Conservation (phyloP, 768 basidiomycete genomes). For the Tylopilus felleus region DNA sequence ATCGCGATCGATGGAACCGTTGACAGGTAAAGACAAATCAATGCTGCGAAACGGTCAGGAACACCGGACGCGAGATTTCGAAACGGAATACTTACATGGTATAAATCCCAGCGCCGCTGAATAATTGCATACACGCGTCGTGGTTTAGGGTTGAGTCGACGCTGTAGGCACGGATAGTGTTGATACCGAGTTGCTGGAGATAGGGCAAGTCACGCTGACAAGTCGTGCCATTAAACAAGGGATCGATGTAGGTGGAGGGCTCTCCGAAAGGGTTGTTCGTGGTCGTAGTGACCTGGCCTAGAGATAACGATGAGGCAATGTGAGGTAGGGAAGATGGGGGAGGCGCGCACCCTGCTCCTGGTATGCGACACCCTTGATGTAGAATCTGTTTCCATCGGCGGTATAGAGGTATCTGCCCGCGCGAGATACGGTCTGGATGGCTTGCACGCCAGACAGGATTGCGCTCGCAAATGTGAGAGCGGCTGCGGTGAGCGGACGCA, state of each 20-base stretch:
- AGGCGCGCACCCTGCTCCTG: slow-evolving; percentile 65
- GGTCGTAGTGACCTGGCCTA: slow-evolving; percentile 40
- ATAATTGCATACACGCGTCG: slow-evolving; percentile 76
- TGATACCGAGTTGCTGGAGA: slow-evolving; percentile 73
- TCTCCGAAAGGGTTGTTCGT: slow-evolving; percentile 62
- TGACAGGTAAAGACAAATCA: slow-evolving; percentile 79
- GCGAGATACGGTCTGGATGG: slow-evolving; percentile 66
- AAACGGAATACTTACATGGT: slow-evolving; percentile 59
- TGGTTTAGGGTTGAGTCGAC: slow-evolving; percentile 83
- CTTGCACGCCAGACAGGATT: slow-evolving; percentile 51
- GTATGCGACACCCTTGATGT: slow-evolving; percentile 85
- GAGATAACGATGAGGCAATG: neutral
- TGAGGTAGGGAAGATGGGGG: neutral
- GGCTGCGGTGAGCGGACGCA: slow-evolving; percentile 27
- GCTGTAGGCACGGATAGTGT: slow-evolving; percentile 82
- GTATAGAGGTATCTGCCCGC: slow-evolving; percentile 80
- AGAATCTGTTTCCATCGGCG: slow-evolving; percentile 73
- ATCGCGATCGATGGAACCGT: slow-evolving; percentile 78
- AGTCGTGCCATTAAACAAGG: slow-evolving; percentile 60
- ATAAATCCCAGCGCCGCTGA: slow-evolving; percentile 82
- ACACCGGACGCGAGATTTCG: neutral
- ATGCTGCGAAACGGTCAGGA: slow-evolving; percentile 48
- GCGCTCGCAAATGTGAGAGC: slow-evolving; percentile 38
- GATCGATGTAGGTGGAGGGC: slow-evolving; percentile 77
- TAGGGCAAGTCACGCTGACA: slow-evolving; percentile 80